Percentiles rank a stretch among this genome's conserved stretches.
Conservation (phyloP, 2,329 filamentous ascomycete genomes). For the Fusarium miscanthi region DNA sequence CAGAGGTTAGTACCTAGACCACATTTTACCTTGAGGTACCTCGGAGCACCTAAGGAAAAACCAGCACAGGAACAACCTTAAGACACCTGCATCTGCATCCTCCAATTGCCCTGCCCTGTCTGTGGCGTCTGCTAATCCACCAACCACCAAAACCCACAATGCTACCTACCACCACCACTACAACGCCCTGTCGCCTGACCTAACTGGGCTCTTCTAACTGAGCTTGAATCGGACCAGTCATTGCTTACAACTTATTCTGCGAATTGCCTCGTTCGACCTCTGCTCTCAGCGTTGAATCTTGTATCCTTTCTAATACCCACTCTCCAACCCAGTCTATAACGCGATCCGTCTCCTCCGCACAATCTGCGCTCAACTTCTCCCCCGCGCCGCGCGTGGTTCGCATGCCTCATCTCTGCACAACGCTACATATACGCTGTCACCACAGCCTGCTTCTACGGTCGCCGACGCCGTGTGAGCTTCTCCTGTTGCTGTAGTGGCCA, state of each 20-base stretch:
- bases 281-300: conserved; percentile 2
- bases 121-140: conserved; percentile 31
- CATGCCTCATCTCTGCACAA: conserved; percentile 52
- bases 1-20: background rate
- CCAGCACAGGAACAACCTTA: background rate
- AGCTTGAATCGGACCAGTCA: conserved; percentile 35
- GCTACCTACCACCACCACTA: conserved; percentile 1
- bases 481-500: conserved; percentile 32
- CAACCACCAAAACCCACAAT: conserved; percentile 28
- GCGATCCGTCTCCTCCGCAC: conserved; percentile 32
- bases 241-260: conserved; percentile 40
- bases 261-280: conserved; percentile 42
- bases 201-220: conserved; percentile 14
- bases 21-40: background rate
- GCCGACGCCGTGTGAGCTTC: conserved; percentile 40
- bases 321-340: background rate
- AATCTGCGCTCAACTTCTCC: conserved; percentile 25
- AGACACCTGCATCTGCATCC: conserved; percentile 5
- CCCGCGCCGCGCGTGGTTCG: conserved; percentile 43
- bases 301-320: background rate
- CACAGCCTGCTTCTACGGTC: conserved; percentile 40
- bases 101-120: conserved; percentile 23
- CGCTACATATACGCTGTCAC: conserved; percentile 40
- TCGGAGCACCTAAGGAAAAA: background rate
- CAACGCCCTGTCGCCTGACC: conserved; percentile 43